These are phyloP conservation scores for Podila epigama DNA, from an alignment of 192 early-diverging fungal species.

Conservation along the genomic window DNA sequence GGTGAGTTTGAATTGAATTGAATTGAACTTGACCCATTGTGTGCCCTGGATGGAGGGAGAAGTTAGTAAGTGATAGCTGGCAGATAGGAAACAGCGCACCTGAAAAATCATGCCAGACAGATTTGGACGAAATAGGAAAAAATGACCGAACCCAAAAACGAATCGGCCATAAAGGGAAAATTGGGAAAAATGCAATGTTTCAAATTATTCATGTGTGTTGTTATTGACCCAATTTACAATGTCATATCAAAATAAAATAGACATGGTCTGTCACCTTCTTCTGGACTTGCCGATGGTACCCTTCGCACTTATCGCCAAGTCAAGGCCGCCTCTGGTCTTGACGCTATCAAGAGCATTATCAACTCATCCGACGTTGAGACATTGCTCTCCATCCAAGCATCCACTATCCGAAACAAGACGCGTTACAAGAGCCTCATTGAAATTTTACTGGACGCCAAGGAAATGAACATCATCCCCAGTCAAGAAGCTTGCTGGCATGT, in stretches of 20 bases:
- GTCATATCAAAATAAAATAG: conserved; percentile 3
- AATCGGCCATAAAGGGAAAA: too few relatives aligned
- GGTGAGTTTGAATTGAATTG: conserved; percentile 9
- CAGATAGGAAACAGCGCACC: too few relatives aligned
- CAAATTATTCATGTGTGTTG: neutral
- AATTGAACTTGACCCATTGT: neutral
- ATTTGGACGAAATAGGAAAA: too few relatives aligned
- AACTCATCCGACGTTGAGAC: conserved; percentile 23
- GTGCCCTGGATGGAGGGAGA: too few relatives aligned
- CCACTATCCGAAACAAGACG: conserved; percentile 8
- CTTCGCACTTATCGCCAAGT: conserved; percentile 37
- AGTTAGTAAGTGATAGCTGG: too few relatives aligned
- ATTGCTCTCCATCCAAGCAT: conserved; percentile 23
- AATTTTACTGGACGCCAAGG: conserved; percentile 42
- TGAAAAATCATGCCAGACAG: too few relatives aligned
- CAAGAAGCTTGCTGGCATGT: conserved; percentile 33
- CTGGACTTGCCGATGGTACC: conserved; percentile 45
- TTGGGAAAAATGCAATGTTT: neutral
- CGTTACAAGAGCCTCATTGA: conserved; percentile 47
- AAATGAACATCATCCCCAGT: conserved; percentile 44
- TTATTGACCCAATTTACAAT: neutral
- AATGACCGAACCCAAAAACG: too few relatives aligned
- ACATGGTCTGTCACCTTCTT: conserved; percentile 26
- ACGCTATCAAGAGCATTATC: conserved; percentile 22
- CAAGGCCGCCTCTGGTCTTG: conserved; percentile 29